Percentiles rank a stretch among this genome's conserved stretches.
These are phyloP conservation scores for Fragilariopsis cylindrus DNA, from an alignment of 108 stramenopile species.

Conservation along the genomic window DNA sequence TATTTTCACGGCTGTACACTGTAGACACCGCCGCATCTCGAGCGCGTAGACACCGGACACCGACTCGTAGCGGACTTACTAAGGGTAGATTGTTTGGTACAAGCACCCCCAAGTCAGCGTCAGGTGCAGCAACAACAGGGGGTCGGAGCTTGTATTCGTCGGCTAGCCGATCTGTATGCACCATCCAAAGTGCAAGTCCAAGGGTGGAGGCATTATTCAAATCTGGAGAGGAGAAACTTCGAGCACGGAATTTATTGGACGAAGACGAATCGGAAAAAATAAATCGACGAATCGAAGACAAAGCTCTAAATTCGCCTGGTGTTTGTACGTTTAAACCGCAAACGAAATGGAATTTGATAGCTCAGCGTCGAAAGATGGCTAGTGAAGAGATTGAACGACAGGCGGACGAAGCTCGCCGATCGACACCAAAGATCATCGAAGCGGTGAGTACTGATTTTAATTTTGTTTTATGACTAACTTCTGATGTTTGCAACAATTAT, in stretches of 20 bases:
- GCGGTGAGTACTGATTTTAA: background rate
- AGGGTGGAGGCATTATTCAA: slow-evolving; percentile 21
- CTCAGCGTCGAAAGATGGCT: slow-evolving; percentile 23
- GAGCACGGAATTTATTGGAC: slow-evolving; percentile 11
- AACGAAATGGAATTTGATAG: slow-evolving; percentile 31
- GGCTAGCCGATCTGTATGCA: background rate
- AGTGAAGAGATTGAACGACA: slow-evolving; percentile 13
- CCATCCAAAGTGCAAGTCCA: background rate
- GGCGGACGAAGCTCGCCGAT: slow-evolving; percentile 2
- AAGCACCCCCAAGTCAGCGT: background rate
- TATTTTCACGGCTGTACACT: slow-evolving; percentile 33
- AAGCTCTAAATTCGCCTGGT: slow-evolving; percentile 6
- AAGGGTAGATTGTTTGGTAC: background rate
- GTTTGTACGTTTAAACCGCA: slow-evolving; percentile 31
- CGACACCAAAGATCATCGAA: background rate
- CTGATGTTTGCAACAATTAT: background rate
- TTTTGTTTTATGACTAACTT: background rate
- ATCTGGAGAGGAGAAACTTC: slow-evolving; percentile 17
- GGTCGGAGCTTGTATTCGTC: background rate
- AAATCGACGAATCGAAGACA: slow-evolving; percentile 20
- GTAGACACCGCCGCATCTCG: slow-evolving; percentile 26
- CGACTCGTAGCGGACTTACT: background rate
- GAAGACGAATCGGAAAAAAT: slow-evolving; percentile 23
- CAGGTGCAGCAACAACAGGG: background rate
- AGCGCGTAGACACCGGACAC: background rate